Conservation (phyloP, 148 eudicot species). For the Rhododendron simsii region DNA sequence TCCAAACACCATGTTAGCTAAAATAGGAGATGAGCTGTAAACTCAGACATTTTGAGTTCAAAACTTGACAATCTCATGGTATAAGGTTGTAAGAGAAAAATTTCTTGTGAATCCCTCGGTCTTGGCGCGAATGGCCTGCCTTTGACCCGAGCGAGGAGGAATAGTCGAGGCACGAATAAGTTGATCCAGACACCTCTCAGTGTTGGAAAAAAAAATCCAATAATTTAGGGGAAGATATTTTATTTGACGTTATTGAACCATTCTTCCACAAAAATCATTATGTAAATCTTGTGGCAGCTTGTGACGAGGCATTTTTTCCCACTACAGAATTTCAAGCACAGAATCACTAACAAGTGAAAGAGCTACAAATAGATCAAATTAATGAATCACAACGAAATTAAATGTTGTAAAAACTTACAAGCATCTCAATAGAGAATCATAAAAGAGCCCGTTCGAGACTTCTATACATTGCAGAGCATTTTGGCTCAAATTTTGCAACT, state of each 20-base stretch:
- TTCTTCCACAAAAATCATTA: no score
- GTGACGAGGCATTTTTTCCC: not conserved
- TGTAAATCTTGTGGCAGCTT: not conserved
- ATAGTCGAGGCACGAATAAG: no score
- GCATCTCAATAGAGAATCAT: constrained; percentile 2
- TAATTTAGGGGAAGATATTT: no score
- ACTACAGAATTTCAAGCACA: not conserved
- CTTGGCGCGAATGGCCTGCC: no score
- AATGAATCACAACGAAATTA: not conserved
- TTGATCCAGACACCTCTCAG: no score
- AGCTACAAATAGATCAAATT: not conserved
- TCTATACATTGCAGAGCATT: not conserved
- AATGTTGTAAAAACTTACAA: not conserved
- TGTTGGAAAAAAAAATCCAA: no score
- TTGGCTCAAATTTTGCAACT: not conserved
- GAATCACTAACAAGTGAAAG: not conserved
- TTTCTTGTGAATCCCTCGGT: no score
- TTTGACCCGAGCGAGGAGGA: no score
- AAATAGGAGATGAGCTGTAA: no score
- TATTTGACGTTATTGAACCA: not conserved
- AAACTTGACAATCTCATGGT: no score
- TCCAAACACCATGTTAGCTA: not conserved
- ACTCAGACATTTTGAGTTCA: no score
- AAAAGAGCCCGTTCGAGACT: not conserved
- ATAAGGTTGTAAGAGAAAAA: no score